Base-by-base conservation (phyloP, 2,329 filamentous ascomycete species). In the Fusarium sterilihyphosum region DNA sequence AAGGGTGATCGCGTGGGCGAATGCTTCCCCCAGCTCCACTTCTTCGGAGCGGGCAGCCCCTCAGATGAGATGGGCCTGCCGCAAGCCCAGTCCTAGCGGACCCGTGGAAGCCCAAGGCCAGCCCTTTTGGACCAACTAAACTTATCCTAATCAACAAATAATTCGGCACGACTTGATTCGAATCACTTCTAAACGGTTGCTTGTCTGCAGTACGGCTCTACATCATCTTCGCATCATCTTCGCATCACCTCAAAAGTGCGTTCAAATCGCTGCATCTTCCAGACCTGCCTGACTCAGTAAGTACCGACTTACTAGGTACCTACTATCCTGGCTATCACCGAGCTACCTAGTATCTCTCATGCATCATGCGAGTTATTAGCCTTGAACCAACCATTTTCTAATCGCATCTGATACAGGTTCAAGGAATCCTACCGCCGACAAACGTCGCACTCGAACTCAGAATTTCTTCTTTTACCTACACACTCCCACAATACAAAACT, bases 281-380 rank as follows among this genome's bases (percentile, higher is more conserved):
- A 70, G 44, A 62, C 35, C 52, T 62, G 62, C 29, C 52, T 62
- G 33, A 38, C 57, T 62, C 56, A 41, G 37, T 41, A 72, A 41
- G 37, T 41, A 72, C 61, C 70, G 16, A 41, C 35, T 56, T 56
- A 56, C 35, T 40, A 29, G 8, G 8, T 29, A 35, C 16, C 33
- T 35, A 56, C 33, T 35, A 56, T 56, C 35, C 24, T 41, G 24
- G 35, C 24, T 56, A 56, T 56, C 35, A 41, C 52, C 22, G 24
- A 40, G 35, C 58, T 70, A 35, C 29, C 22, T 33, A 33, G 16
- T 52, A 61, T 43, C 67, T 61, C 53, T 54, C 67, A 73, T 78
- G 75, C 77, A 78, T 72, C 66, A 77, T 78, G 77, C 77, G 70
- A 74, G 73, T 72, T 71, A 54, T 72, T 71, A 52, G 54, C 61